Conservation (phyloP, 2,329 filamentous ascomycete species). For the Didymella pomorum region DNA sequence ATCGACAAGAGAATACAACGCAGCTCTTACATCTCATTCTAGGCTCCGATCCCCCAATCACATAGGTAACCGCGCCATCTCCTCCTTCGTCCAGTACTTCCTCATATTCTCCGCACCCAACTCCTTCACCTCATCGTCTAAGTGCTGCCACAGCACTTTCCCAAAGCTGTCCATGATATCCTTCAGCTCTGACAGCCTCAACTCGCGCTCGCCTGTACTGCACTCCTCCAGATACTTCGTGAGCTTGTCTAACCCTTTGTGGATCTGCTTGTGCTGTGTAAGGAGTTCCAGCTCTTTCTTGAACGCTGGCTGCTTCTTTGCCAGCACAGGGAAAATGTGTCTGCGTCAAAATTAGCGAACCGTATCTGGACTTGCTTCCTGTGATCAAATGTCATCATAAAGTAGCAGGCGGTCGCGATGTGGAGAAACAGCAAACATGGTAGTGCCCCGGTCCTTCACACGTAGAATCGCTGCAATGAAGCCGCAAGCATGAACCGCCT, state of each 20-base stretch:
- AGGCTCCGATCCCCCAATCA: no score
- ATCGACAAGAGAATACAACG: no score
- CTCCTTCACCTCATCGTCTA: constrained; percentile 83
- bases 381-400: no score
- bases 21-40: no score
- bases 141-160: constrained; percentile 78
- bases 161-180: constrained; percentile 80
- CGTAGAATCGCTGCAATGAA: no score
- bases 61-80: constrained; percentile 68
- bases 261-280: constrained; percentile 79
- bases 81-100: constrained; percentile 78
- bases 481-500: no score
- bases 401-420: no score
- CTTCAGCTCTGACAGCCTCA: constrained; percentile 67
- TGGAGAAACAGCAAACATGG: no score
- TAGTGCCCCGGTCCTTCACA: no score
- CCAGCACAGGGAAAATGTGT: constrained; percentile 81
- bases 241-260: constrained; percentile 74
- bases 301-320: constrained; percentile 81
- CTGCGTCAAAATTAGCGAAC: no score
- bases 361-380: no score
- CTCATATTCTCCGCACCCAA: constrained; percentile 88
- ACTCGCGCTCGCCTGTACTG: constrained; percentile 66
- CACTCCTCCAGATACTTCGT: constrained; percentile 71
- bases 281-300: constrained; percentile 70